phyloP scores from a whole-genome alignment of 495 filamentous ascomycete genomes.

The Pyrenopolyporus hunteri region DNA sequence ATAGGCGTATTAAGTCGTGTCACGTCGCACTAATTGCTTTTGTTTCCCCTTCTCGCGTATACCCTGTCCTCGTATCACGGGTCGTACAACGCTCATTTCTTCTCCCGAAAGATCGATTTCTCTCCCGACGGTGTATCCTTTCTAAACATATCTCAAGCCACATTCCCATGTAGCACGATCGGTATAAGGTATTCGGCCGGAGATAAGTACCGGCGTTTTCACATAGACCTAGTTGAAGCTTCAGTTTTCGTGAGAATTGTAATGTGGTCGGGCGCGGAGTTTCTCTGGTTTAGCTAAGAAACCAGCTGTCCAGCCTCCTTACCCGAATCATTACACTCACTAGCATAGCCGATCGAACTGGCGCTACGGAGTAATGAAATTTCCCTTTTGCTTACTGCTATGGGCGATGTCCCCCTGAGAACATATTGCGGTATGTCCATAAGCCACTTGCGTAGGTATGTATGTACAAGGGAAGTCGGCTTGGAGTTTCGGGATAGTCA shows the following conservation, averaged over 20 bases:
- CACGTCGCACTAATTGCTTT: too few relatives aligned
- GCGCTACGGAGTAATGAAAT: conserved; percentile 21
- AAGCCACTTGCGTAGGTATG: not conserved
- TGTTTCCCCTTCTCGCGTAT: too few relatives aligned
- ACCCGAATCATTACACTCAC: not conserved
- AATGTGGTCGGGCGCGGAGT: conserved; percentile 22
- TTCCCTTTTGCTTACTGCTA: not conserved
- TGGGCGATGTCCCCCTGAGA: not conserved
- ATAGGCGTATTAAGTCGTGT: too few relatives aligned
- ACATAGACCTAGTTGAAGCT: not conserved
- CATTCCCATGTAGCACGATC: too few relatives aligned
- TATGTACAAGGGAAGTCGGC: conserved; percentile 6
- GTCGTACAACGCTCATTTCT: too few relatives aligned
- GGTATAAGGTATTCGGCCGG: too few relatives aligned
- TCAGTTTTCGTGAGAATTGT: not conserved
- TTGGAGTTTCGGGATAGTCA: conserved; percentile 31
- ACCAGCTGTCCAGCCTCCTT: not conserved
- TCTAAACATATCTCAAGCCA: too few relatives aligned
- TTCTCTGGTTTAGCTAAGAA: conserved; percentile 10
- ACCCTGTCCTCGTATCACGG: too few relatives aligned
- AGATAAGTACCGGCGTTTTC: too few relatives aligned
- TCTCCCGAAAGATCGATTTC: too few relatives aligned
- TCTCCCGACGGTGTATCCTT: too few relatives aligned
- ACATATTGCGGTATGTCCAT: not conserved
- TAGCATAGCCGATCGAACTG: not conserved